Base-by-base conservation (phyloP, 2,329 filamentous ascomycete species). In the Chlorencoelia australis region DNA sequence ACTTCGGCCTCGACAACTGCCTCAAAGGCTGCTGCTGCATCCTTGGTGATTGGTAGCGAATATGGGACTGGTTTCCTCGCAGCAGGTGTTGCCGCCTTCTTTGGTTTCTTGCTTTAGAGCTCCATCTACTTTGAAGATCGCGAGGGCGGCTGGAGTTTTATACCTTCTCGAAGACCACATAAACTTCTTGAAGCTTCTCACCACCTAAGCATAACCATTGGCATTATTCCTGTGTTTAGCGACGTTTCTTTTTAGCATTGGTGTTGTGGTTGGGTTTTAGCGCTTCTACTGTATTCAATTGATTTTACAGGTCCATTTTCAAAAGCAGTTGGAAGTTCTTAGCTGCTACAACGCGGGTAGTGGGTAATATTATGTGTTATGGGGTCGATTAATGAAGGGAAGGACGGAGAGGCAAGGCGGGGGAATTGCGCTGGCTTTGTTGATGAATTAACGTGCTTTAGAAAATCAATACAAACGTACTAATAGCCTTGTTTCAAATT, bases 41-140 rank as follows among this genome's bases (percentile, higher is more conserved):
- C 45, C 57, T 55, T 46, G 61, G 58, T 33, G 26, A 24, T 38
- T 25, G 44, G 40, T 10, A 62, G 64, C 50, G 62, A 68, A 44
- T 69, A 69, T 27, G 54, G 50, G 20, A 57, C 58, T 24, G 54
- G 55, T 27, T 48, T 57, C 16, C 54, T 77, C 37, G 68, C 65
- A 32, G 66, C 66, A 41, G 68, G 67, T 50, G 57, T 77, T 44
- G 59, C 73, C 39, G 50, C 54, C 30, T 58, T 71, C 37, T 71
- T 78, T 51, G 72, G 71, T 44, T 55, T 77, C 43, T 61, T 73
- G 43, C 57, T 79, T 56, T 80, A 71, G 55, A 35, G 30, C 14
- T 34, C 19, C 10, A 18, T n/a, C n/a, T n/a, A n/a, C n/a, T n/a
- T n/a, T n/a, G n/a, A 29, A 21, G 15, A 27, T 39, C 38, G 16